Percentiles rank a stretch among this genome's conserved stretches.
phyloP scores from a whole-genome alignment of 2,329 filamentous ascomycete species.

The Aureobasidium sp. region DNA sequence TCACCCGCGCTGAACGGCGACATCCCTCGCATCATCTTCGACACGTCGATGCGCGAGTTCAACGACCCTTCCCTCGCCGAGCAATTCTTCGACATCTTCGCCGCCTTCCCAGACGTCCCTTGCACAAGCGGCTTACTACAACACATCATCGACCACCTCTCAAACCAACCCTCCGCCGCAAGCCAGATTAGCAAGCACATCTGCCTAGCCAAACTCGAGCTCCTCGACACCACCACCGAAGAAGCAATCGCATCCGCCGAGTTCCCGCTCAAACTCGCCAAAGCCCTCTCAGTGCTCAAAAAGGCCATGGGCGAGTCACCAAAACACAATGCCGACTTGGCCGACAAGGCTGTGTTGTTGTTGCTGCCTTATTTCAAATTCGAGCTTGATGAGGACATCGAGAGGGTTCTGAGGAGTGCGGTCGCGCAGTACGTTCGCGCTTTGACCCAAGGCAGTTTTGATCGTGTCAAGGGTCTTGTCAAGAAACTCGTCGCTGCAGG shows the following conservation, averaged over 20 bases:
- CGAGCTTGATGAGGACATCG: constrained; percentile 47
- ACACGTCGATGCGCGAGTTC: constrained; percentile 72
- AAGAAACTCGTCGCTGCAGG: constrained; percentile 4
- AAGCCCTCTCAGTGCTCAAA: constrained; percentile 57
- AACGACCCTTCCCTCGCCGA: constrained; percentile 57
- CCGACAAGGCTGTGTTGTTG: constrained; percentile 43
- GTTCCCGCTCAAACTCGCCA: constrained; percentile 66
- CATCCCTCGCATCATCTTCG: constrained; percentile 87
- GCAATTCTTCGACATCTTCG: constrained; percentile 74
- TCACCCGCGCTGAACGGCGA: constrained; percentile 87
- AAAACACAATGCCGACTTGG: constrained; percentile 32
- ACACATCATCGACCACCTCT: constrained; percentile 63
- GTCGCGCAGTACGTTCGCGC: constrained; percentile 32
- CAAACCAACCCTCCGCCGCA: constrained; percentile 36
- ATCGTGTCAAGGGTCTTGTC: constrained; percentile 3
- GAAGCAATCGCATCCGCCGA: constrained; percentile 42
- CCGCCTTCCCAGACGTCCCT: constrained; percentile 59
- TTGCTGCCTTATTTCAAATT: constrained; percentile 41
- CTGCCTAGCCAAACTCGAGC: constrained; percentile 64
- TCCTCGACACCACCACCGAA: constrained; percentile 56
- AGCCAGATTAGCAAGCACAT: constrained; percentile 55
- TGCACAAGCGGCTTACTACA: constrained; percentile 61
- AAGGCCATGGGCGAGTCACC: constrained; percentile 37
- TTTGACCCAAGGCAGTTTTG: constrained; percentile 5
- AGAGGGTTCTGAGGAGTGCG: constrained; percentile 43